Percentiles rank a stretch among this genome's conserved stretches.
phyloP scores from a whole-genome alignment of 1,139 yeast genomes.

The Yamadazyma epiphylla region DNA sequence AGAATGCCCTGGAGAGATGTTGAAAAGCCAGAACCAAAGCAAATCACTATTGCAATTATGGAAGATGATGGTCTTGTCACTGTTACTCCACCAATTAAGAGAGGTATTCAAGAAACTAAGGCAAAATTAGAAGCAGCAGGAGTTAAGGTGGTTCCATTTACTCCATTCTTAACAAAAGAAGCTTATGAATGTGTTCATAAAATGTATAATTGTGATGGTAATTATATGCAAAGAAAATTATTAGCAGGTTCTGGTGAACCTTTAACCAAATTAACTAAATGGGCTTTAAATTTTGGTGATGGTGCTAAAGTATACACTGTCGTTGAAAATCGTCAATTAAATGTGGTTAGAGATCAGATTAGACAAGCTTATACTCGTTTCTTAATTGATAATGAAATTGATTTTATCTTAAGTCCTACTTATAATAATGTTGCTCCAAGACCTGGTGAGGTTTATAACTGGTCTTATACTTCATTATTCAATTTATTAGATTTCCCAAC shows the following conservation, averaged over 20 bases:
- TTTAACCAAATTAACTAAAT: conserved; percentile 52
- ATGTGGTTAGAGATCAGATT: conserved; percentile 47
- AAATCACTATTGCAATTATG: conserved; percentile 34
- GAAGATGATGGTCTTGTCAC: conserved; percentile 37
- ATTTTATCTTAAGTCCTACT: conserved; percentile 65
- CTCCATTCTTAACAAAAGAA: conserved; percentile 47
- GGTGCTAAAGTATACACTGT: conserved; percentile 45
- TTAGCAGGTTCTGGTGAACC: conserved; percentile 67
- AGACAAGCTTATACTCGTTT: conserved; percentile 52
- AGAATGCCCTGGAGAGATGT: conserved; percentile 64
- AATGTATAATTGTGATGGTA: conserved; percentile 60
- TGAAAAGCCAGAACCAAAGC: conserved; percentile 37
- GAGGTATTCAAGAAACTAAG: conserved; percentile 27
- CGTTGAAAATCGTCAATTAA: conserved; percentile 47
- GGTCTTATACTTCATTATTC: conserved; percentile 75
- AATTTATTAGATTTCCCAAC: conserved; percentile 63
- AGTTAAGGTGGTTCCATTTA: conserved; percentile 36
- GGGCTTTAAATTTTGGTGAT: conserved; percentile 55
- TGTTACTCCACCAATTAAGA: conserved; percentile 55
- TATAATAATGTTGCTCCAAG: conserved; percentile 72
- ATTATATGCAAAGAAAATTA: conserved; percentile 47
- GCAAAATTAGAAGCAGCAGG: conserved; percentile 28
- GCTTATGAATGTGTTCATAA: conserved; percentile 50
- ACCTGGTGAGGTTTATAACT: conserved; percentile 60
- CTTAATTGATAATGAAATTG: conserved; percentile 54